These are phyloP conservation scores for Picochlorum sp. DNA, from an alignment of 139 green algal genomes.

Conservation along the genomic window DNA sequence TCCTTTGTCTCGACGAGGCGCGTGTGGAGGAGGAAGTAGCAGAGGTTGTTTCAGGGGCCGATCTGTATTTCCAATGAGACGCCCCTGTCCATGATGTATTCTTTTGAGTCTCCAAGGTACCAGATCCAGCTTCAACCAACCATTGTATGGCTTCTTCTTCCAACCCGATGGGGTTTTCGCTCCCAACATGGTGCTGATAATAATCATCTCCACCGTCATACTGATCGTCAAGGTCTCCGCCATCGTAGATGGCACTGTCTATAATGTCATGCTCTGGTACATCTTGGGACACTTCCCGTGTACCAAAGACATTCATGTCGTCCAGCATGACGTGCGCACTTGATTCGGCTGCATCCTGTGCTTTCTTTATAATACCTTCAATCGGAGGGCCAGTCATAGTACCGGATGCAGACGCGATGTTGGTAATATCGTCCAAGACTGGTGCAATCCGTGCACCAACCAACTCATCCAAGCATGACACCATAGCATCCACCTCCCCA, in stretches of 20 bases:
- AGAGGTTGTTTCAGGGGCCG: constrained; percentile 2
- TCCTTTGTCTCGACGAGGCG: constrained; percentile 5
- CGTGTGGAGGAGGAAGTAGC: constrained; percentile 1
- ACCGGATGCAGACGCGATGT: not conserved
- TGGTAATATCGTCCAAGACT: constrained; percentile 22
- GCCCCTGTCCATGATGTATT: constrained; percentile 43
- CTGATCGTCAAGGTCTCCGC: constrained; percentile 13
- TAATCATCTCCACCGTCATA: constrained; percentile 10
- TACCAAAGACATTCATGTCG: not conserved
- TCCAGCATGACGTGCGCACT: not conserved
- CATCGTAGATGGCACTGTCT: not conserved
- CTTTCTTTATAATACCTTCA: constrained; percentile 7
- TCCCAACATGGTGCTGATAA: not conserved
- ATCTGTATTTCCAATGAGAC: constrained; percentile 52
- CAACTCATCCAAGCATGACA: not conserved
- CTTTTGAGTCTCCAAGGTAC: not conserved
- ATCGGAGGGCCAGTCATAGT: constrained; percentile 1
- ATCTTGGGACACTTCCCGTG: not conserved
- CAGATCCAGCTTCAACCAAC: constrained; percentile 23
- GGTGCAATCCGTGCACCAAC: constrained; percentile 7
- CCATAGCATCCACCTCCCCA: not conserved
- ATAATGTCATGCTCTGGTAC: too few relatives aligned
- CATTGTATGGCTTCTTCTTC: constrained; percentile 30
- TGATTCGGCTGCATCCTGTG: constrained; percentile 17
- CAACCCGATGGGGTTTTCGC: not conserved